phyloP scores from a whole-genome alignment of 805 yeast species.

The Kazachstania kunashirensis region DNA sequence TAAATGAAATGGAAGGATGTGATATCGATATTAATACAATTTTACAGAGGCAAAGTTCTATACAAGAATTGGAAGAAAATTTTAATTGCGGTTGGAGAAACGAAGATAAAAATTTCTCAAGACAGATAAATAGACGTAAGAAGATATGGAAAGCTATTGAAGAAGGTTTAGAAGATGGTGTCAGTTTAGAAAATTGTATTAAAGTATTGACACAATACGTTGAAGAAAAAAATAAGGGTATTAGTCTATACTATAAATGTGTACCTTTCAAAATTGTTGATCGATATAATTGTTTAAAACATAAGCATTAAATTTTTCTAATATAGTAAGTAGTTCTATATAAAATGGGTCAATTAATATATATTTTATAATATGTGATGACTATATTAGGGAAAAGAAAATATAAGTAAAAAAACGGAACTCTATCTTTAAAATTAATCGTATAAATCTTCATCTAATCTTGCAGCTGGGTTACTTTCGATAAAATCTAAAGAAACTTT shows the following conservation, averaged over 20 bases:
- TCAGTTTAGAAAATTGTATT: slow-evolving; percentile 18
- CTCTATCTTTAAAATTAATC: no score
- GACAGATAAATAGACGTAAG: slow-evolving; percentile 27
- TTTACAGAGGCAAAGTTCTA: slow-evolving; percentile 17
- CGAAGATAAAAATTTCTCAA: slow-evolving; percentile 24
- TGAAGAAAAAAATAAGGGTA: slow-evolving; percentile 16
- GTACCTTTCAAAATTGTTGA: slow-evolving; percentile 22
- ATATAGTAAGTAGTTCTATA: no score
- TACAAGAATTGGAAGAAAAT: slow-evolving; percentile 17
- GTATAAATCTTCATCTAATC: slow-evolving; percentile 71
- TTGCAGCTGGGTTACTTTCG: slow-evolving; percentile 94
- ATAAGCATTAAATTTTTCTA: background rate
- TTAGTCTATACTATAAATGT: slow-evolving; percentile 25
- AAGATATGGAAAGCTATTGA: slow-evolving; percentile 27
- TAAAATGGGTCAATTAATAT: no score
- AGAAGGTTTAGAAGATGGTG: slow-evolving; percentile 19
- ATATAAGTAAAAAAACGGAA: no score
- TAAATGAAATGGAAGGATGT: slow-evolving; percentile 7
- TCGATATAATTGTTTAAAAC: no score
- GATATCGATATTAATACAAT: slow-evolving; percentile 9
- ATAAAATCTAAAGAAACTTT: slow-evolving; percentile 91
- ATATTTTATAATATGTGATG: no score
- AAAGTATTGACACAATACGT: slow-evolving; percentile 17
- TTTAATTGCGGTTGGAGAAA: slow-evolving; percentile 26
- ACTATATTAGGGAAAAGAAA: no score